These are phyloP conservation scores for Aspergillus spinulosporus DNA, from an alignment of 2,329 filamentous ascomycete genomes.

Conservation along the genomic window DNA sequence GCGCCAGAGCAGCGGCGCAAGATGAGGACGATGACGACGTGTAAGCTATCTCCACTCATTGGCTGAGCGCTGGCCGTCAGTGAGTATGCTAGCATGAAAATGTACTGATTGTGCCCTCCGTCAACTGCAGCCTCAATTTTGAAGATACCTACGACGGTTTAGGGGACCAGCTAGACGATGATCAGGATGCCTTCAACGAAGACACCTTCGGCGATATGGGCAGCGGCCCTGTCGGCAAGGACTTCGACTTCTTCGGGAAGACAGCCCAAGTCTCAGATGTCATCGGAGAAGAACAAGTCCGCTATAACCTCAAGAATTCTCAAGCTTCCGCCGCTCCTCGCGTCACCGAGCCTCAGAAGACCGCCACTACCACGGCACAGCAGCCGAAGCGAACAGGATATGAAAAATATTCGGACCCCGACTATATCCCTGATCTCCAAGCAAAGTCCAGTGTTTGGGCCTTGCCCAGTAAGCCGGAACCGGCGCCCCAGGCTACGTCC, in stretches of 20 bases:
- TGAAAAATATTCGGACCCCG: constrained; percentile 83
- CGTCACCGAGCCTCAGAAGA: constrained; percentile 29
- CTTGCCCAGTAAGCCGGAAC: constrained; percentile 49
- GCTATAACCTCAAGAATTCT: constrained; percentile 74
- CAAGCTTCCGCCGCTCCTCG: constrained; percentile 38
- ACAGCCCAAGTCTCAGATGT: constrained; percentile 84
- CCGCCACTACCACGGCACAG: constrained; percentile 42
- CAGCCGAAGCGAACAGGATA: constrained; percentile 78
- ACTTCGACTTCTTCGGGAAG: constrained; percentile 95
- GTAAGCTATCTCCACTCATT: constrained; percentile 49
- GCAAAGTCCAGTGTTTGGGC: constrained; percentile 95
- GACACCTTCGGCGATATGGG: constrained; percentile 76
- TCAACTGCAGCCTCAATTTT: constrained; percentile 68
- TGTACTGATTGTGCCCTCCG: background rate
- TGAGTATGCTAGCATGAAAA: background rate
- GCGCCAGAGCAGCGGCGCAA: constrained; percentile 48
- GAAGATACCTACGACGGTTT: constrained; percentile 97
- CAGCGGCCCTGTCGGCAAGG: constrained; percentile 67
- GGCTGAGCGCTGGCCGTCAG: background rate
- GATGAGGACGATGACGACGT: constrained; percentile 62
- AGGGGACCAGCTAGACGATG: constrained; percentile 85
- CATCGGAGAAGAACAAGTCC: constrained; percentile 86
- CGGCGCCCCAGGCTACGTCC: constrained; percentile 16
- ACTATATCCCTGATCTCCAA: constrained; percentile 84
- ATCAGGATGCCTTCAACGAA: constrained; percentile 92